Evolutionary conservation across 495 filamentous ascomycete species (phyloP), one percentile per base, ranked within the genome.

Genomic region (Penicillium cataractarum): DNA sequence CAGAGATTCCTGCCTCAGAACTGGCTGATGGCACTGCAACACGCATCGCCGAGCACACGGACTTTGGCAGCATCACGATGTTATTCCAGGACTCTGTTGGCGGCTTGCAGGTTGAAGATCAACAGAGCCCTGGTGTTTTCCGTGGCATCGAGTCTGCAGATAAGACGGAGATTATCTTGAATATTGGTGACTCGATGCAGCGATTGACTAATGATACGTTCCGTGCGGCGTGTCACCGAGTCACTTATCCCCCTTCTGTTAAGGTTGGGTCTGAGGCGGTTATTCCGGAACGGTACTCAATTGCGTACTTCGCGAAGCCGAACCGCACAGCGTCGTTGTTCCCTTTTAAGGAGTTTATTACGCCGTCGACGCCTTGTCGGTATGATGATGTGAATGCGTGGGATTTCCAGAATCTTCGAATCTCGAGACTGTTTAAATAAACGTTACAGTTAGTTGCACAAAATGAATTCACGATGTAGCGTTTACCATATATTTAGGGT

Each of bases 171-270:
- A 79, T 87, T 35, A 85, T 89, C 12, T 78, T 90, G 54, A 90
- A 89, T 66, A 83, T 90, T 40, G 87, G 86, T 1, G 87, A 89
- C 66, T 84, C 85, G 61, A 74, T 89, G 74, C 83, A 86, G 76
- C 73, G 85, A 5, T 79, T 86, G 63, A 88, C 81, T 46, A 89
- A 89, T 67, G 86, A 84, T 71, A 72, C 60, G 9, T 62, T 76
- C 51, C 64, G 64, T 10, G 69, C 74, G 50, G 69, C 78, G 27
- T 83, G 65, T 35, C 71, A 75, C 33, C 69, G 69, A 4, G 69
- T 73, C 5, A 75, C 66, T 1, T 66, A 67, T 54, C 69, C 70
- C 6, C 66, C 66, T 9, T 61, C 60, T 19, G 60, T 72, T 17
- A 66, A 65, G 35, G 31, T 58, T 26, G 66, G 61, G 0, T 55